Evolutionary conservation across 2,329 filamentous ascomycete genomes (phyloP), one percentile per base, ranked within the genome.

Genomic region (Emmonsiellopsis sp.): DNA sequence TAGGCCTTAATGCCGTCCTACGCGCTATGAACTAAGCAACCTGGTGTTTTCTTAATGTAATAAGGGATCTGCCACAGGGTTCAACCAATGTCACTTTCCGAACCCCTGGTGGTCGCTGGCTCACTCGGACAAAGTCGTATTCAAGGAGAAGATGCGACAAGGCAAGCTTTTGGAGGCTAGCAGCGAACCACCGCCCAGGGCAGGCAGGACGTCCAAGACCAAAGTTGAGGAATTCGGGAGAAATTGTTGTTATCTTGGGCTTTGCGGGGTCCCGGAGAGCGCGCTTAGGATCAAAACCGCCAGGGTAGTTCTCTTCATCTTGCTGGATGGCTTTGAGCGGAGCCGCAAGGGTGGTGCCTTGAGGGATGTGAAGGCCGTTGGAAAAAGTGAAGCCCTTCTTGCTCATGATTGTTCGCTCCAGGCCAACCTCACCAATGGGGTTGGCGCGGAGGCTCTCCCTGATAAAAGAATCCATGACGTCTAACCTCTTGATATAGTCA

Each of bases 381-480:
- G 55, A 54, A 36, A 57, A 58, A 8, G 53, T 57, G 53, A 61
- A 50, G 31, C 60, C 60, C 11, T 50, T 54, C 3, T 56, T 54
- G 9, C 47, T 48, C 31, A 55, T 53, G 34, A 62, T 54, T 32
- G 51, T 54, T 11, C 57, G 56, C 43, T 57, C 51, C 32, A 62
- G 53, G 37, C 59, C 57, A 40, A 54, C 52, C 34, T 58, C 59
- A 42, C 55, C 55, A 11, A 60, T 55, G 10, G 56, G 53, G 42
- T 58, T 52, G 14, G 52, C 36, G 40, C 58, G 60, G 10, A 61
- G 43, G 31, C 54, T 57, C 42, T 61, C 59, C 42, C 60, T 53
- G 45, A 60, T 55, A n/a, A 57, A 44, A 13, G 57, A 58, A 48
- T 61, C 60, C 49, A 53, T 57, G 51, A 58, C 43, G 17, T 56